Conservation (phyloP, 352 stramenopile genomes). For the Pythium pectinolyticum region DNA sequence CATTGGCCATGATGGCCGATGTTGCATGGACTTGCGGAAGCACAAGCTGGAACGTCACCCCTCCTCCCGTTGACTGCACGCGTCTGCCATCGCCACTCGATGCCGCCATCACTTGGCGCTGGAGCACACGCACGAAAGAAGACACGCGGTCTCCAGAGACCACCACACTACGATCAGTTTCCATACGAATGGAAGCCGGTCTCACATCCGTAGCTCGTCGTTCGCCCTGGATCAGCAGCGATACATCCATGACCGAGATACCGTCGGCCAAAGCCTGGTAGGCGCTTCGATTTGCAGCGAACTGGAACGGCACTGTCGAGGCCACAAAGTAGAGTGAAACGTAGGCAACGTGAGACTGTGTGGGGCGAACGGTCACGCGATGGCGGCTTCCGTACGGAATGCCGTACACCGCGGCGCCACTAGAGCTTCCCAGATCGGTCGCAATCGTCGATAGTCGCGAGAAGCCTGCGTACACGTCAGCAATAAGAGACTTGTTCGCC, state of each 20-base stretch:
- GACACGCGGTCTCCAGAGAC: slow-evolving; percentile 1
- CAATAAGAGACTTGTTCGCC: slow-evolving; percentile 33
- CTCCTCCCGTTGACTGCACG: slow-evolving; percentile 5
- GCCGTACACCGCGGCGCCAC: slow-evolving; percentile 30
- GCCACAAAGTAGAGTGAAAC: slow-evolving; percentile 43
- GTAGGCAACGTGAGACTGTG: slow-evolving; percentile 34
- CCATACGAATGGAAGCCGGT: neutral
- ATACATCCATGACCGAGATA: slow-evolving; percentile 41
- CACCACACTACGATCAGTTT: neutral
- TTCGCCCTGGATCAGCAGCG: slow-evolving; percentile 36
- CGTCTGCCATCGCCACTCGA: neutral
- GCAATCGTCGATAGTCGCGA: slow-evolving; percentile 20
- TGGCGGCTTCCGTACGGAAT: slow-evolving; percentile 38
- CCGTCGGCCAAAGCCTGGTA: slow-evolving; percentile 36
- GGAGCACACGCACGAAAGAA: slow-evolving; percentile 1
- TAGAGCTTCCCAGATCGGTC: slow-evolving; percentile 18
- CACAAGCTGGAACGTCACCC: slow-evolving; percentile 23
- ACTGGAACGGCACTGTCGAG: slow-evolving; percentile 44
- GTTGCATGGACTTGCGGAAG: slow-evolving; percentile 6
- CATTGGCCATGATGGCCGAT: slow-evolving; percentile 1
- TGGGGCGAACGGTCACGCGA: slow-evolving; percentile 31
- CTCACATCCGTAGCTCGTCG: slow-evolving; percentile 12
- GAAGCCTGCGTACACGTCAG: slow-evolving; percentile 39
- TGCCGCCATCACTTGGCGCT: neutral
- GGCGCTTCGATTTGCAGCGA: slow-evolving; percentile 33